phyloP scores from a whole-genome alignment of 176 grass and related monocot species.

The sorghum (Sorghum bicolor) region Sorghum_bicolor_NCBIv3 NC_012870.2:15782001-15782500 shows the following conservation, averaged over 20 bases:
- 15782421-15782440: conserved; percentile 44
- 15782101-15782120: conserved; percentile 8
- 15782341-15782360: conserved; percentile 36
- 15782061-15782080: conserved; percentile 39
- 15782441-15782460: conserved; percentile 47
- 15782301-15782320: conserved; percentile 23
- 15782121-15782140: neutral
- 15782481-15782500: conserved; percentile 18
- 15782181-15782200: neutral
- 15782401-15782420: conserved; percentile 34
- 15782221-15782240: conserved; percentile 51
- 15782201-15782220: conserved; percentile 8
- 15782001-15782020: conserved; percentile 51
- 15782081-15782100: conserved; percentile 47
- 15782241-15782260: conserved; percentile 42
- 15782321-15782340: conserved; percentile 22
- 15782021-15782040: conserved; percentile 50
- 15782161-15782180: neutral
- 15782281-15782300: conserved; percentile 42
- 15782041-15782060: conserved; percentile 33
- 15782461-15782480: conserved; percentile 36
- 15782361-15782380: conserved; percentile 37
- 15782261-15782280: conserved; percentile 51
- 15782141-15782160: neutral
- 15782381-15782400: conserved; percentile 41